phyloP scores from a whole-genome alignment of 202 grass and related monocot genomes.

The Cymbopogon flexuosus region DNA sequence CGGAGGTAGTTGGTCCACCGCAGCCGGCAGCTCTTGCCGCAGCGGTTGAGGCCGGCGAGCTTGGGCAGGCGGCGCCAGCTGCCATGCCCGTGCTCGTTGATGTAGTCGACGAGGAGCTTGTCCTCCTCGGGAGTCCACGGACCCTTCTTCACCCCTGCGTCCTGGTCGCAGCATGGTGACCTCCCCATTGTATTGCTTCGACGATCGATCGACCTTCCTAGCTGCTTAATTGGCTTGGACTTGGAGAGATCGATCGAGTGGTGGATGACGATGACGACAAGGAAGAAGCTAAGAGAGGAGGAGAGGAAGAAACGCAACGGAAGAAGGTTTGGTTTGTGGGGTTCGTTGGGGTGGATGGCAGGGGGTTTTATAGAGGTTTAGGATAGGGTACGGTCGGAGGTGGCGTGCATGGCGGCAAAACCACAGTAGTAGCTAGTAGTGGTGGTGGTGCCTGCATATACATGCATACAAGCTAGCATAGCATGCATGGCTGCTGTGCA shows the following conservation, averaged over 20 bases:
- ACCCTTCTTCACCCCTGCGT: constrained; percentile 71
- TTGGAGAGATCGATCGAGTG: no score
- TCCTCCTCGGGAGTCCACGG: constrained; percentile 90
- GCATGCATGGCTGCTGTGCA: background rate
- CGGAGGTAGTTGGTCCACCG: constrained; percentile 97
- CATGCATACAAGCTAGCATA: no score
- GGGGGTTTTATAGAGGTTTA: constrained; percentile 52
- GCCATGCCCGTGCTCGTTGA: constrained; percentile 58
- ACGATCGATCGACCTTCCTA: no score
- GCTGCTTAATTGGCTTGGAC: background rate
- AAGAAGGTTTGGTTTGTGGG: constrained; percentile 5
- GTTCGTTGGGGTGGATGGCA: constrained; percentile 34
- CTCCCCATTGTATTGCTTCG: constrained; percentile 47
- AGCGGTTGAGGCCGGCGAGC: constrained; percentile 80
- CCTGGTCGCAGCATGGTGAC: constrained; percentile 72
- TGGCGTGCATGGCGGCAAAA: background rate
- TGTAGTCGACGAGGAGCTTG: constrained; percentile 58
- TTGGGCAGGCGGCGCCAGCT: constrained; percentile 87
- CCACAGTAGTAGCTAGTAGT: background rate
- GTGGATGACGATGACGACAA: background rate
- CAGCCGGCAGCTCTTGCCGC: constrained; percentile 98
- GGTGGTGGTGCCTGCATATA: no score
- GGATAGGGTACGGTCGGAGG: no score
- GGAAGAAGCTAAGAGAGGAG: background rate
- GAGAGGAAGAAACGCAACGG: background rate